A percentile compares a stretch with the other conserved stretches of the same genome.
These are phyloP conservation scores for Blastomyces emzantsi DNA, from an alignment of 2,329 filamentous ascomycete genomes.

Conservation along the genomic window DNA sequence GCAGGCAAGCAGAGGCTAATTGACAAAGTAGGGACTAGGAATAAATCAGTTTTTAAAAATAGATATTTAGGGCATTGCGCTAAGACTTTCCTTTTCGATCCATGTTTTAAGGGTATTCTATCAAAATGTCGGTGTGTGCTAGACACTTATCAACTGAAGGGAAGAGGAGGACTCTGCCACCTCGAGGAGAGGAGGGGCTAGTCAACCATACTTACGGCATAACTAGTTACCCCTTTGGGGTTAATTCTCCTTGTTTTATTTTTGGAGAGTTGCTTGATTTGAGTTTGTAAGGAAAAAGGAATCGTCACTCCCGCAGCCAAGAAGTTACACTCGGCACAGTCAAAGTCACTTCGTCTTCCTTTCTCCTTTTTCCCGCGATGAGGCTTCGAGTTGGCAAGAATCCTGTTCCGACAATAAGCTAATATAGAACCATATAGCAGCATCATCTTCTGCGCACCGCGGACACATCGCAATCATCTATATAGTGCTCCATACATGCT, in stretches of 20 bases:
- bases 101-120: background rate
- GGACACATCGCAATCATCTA: background rate
- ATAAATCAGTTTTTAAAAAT: background rate
- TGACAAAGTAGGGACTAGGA: background rate
- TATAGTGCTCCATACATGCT: background rate
- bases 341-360: background rate
- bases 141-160: no score
- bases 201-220: background rate
- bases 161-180: background rate
- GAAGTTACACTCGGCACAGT: background rate
- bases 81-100: no score
- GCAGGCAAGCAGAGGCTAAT: background rate
- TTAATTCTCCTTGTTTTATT: no score
- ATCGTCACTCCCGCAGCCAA: background rate
- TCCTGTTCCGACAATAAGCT: background rate
- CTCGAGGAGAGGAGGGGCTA: background rate
- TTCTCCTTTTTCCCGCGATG: background rate
- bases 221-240: no score
- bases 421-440: background rate
- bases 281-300: background rate
- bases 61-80: background rate
- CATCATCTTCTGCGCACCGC: background rate
- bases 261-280: no score
- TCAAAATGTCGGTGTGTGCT: background rate
- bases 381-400: no score